Evolutionary conservation across 139 green algal genomes (phyloP), one percentile per base, ranked within the genome.

Genomic region (Micractinium conductrix): DNA sequence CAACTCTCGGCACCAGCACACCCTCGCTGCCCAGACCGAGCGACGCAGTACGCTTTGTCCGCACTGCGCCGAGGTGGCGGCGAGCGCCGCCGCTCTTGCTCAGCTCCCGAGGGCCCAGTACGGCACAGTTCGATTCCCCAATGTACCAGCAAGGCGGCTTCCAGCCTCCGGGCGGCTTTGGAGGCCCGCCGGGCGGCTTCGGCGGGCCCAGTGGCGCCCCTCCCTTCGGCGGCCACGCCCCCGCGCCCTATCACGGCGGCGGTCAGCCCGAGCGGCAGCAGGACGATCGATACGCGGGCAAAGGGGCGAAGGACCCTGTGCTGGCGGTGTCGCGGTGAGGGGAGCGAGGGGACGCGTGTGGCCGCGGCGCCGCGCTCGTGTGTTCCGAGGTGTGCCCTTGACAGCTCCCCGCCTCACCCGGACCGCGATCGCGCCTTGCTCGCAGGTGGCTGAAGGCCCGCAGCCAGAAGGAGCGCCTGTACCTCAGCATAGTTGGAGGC

Each of bases 391-490:
- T n/a, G n/a, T n/a, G n/a, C n/a, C n/a, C n/a, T n/a, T n/a, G n/a
- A n/a, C n/a, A n/a, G n/a, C n/a, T n/a, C n/a, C n/a, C n/a, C n/a
- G n/a, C n/a, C n/a, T n/a, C n/a, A n/a, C n/a, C n/a, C 68, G 44
- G 19, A 6, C n/a, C 19, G 43, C 45, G 37, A 44, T 80, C 37
- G n/a, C 30, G 65, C 35, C 24, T 48, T 22, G 10, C 63, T 28
- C 55, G 78, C 43, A 88, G 89, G 75, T 97, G 94, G 94, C n/a
- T 96, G 0, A 96, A 96, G 86, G 80, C 69, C 1, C 86, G 94
- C n/a, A 94, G 78, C 8, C 69, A 88, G 14, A 87, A 86, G 42
- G 93, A 96, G 79, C 94, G 94, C 85, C 69, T 87, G 14, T 43
- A 87, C 16, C 79, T 97, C 24, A 86, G 89, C 42, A 81, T 85